phyloP scores from a whole-genome alignment of 495 filamentous ascomycete genomes.

The Neurospora tetraspora region DNA sequence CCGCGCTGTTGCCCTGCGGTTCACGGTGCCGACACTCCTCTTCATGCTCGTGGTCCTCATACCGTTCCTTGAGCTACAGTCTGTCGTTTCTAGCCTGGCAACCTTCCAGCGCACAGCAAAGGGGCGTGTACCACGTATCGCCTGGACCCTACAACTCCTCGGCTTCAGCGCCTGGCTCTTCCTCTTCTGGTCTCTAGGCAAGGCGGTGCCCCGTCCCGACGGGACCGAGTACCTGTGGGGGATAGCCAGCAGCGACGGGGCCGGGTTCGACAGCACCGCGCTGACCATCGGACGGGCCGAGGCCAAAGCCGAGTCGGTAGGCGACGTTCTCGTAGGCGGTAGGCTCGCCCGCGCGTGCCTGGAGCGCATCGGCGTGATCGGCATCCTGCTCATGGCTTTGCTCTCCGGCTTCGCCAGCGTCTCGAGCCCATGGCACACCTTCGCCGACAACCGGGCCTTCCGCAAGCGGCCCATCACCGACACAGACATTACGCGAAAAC shows the following conservation, averaged over 20 bases:
- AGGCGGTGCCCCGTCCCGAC: constrained; percentile 38
- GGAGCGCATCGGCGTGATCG: constrained; percentile 69
- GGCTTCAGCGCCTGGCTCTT: constrained; percentile 53
- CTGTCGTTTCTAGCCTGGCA: constrained; percentile 44
- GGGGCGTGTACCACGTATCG: constrained; percentile 35
- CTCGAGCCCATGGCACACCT: constrained; percentile 70
- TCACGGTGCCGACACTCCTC: constrained; percentile 55
- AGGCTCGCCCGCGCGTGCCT: constrained; percentile 61
- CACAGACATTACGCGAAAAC: constrained; percentile 58
- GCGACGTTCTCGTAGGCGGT: constrained; percentile 20
- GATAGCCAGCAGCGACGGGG: not conserved
- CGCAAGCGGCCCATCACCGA: constrained; percentile 50
- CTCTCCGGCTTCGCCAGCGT: constrained; percentile 76
- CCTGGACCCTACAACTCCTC: constrained; percentile 48
- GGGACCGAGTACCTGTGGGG: constrained; percentile 1
- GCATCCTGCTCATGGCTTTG: constrained; percentile 71
- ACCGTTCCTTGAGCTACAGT: constrained; percentile 61
- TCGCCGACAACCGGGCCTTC: constrained; percentile 43
- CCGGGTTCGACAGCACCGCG: constrained; percentile 15
- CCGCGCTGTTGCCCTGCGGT: constrained; percentile 48
- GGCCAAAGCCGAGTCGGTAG: constrained; percentile 8
- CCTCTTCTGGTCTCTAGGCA: constrained; percentile 65
- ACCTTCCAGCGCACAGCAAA: constrained; percentile 42
- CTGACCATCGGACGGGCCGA: constrained; percentile 18
- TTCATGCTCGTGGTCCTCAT: constrained; percentile 57